phyloP scores from a whole-genome alignment of 805 yeast genomes.

The Barnettozyma californica region DNA sequence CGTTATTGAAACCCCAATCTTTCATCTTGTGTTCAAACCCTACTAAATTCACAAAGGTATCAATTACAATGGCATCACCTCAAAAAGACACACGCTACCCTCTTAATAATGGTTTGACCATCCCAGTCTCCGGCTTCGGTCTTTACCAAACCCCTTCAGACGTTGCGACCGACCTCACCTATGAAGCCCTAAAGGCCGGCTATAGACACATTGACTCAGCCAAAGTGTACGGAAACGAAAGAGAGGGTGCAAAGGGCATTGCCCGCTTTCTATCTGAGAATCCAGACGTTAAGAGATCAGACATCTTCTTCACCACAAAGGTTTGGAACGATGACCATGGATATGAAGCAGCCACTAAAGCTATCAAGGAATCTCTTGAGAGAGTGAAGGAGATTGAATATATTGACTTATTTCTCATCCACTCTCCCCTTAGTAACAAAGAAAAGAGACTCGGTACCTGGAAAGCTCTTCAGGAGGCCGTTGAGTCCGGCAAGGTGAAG shows the following conservation, averaged over 20 bases:
- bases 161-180: constrained; percentile 15
- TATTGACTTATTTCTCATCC: constrained; percentile 67
- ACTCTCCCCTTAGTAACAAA: constrained; percentile 52
- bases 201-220: constrained; percentile 25
- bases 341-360: constrained; percentile 10
- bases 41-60: not conserved
- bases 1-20: too few relatives aligned
- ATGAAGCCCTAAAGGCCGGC: constrained; percentile 21
- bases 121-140: constrained; percentile 24
- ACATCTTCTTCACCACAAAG: constrained; percentile 23
- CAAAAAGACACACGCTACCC: constrained; percentile 15
- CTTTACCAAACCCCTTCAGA: constrained; percentile 21
- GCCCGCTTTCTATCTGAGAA: constrained; percentile 17
- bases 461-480: constrained; percentile 72
- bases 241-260: constrained; percentile 19
- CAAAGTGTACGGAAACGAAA: constrained; percentile 17
- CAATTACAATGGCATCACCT: not conserved
- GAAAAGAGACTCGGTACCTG: constrained; percentile 53
- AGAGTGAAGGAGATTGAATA: constrained; percentile 50
- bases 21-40: too few relatives aligned
- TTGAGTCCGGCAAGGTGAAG: constrained; percentile 50
- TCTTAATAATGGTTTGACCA: constrained; percentile 18
- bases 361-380: constrained; percentile 50
- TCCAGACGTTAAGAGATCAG: constrained; percentile 19
- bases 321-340: constrained; percentile 10